These are phyloP conservation scores for Aspergillus ellipticus DNA, from an alignment of 495 filamentous ascomycete genomes.

Conservation along the genomic window DNA sequence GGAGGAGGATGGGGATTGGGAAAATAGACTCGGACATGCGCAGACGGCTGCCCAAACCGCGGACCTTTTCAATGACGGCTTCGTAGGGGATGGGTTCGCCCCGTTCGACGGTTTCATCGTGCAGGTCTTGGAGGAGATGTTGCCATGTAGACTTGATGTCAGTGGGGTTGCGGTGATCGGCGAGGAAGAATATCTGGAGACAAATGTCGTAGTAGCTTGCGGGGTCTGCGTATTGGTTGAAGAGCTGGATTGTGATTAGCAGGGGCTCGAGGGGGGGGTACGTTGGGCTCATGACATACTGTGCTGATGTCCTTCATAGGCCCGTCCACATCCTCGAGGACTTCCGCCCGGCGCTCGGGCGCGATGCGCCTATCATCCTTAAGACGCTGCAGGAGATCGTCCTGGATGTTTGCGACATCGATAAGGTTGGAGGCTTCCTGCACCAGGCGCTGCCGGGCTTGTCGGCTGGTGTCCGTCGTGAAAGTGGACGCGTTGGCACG, in stretches of 20 bases:
- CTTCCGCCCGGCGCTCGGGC: slow-evolving; percentile 52
- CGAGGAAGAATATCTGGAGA: slow-evolving; percentile 81
- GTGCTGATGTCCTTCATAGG: slow-evolving; percentile 66
- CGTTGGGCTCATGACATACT: slow-evolving; percentile 49
- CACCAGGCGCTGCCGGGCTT: slow-evolving; percentile 70
- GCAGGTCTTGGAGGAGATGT: slow-evolving; percentile 67
- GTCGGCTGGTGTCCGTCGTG: slow-evolving; percentile 66
- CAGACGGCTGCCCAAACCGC: slow-evolving; percentile 72
- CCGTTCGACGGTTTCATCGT: slow-evolving; percentile 55
- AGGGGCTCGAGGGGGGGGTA: neutral
- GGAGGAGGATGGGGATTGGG: slow-evolving; percentile 60
- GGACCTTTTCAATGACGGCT: slow-evolving; percentile 66
- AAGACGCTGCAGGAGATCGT: slow-evolving; percentile 80
- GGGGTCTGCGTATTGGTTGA: slow-evolving; percentile 83
- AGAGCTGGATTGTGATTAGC: slow-evolving; percentile 58
- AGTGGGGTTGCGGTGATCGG: slow-evolving; percentile 79
- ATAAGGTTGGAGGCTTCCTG: slow-evolving; percentile 82
- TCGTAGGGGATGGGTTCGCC: slow-evolving; percentile 70
- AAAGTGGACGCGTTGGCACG: slow-evolving; percentile 80
- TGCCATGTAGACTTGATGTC: slow-evolving; percentile 83
- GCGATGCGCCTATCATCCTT: slow-evolving; percentile 66
- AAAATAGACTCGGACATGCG: slow-evolving; percentile 77
- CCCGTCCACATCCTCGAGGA: slow-evolving; percentile 66
- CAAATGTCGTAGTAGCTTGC: slow-evolving; percentile 89
- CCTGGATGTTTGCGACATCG: slow-evolving; percentile 91